These are phyloP conservation scores for Rhododendron griersonianum DNA, from an alignment of 148 eudicot genomes.

Conservation along the genomic window DNA sequence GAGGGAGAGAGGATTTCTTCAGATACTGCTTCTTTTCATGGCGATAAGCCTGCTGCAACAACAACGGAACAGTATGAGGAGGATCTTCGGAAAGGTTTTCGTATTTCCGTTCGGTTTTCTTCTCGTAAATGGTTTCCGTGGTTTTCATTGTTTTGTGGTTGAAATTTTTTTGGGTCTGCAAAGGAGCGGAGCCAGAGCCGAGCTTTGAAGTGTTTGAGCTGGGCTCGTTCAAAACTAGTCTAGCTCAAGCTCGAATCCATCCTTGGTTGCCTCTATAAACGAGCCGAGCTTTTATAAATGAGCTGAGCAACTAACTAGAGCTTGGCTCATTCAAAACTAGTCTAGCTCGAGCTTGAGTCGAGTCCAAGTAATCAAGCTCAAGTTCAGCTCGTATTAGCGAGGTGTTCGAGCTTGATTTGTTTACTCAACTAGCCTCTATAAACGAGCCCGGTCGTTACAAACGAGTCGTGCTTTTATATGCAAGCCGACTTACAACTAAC, in stretches of 20 bases:
- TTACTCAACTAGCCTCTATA: neutral
- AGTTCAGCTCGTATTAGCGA: neutral
- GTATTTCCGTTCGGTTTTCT: neutral
- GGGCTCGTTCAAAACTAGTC: neutral
- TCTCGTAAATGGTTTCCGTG: neutral
- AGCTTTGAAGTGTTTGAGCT: neutral
- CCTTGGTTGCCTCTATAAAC: neutral
- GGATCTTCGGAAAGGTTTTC: constrained; percentile 55
- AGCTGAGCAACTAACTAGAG: neutral
- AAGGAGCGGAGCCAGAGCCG: neutral
- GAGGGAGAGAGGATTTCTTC: constrained; percentile 32
- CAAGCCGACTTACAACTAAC: neutral
- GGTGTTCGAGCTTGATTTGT: neutral
- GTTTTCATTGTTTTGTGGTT: neutral
- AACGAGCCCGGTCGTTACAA: neutral
- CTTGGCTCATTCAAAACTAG: neutral
- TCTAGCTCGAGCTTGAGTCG: neutral
- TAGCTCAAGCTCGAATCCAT: neutral
- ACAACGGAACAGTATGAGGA: constrained; percentile 31
- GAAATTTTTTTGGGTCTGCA: neutral
- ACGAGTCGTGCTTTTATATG: neutral
- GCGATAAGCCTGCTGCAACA: constrained; percentile 19
- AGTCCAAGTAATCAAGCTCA: neutral
- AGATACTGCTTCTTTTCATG: constrained; percentile 14
- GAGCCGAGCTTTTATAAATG: neutral